Evolutionary conservation across 2,329 filamentous ascomycete species (phyloP), one percentile per base, ranked within the genome.

Genomic region (Thyridium curvatum): DNA sequence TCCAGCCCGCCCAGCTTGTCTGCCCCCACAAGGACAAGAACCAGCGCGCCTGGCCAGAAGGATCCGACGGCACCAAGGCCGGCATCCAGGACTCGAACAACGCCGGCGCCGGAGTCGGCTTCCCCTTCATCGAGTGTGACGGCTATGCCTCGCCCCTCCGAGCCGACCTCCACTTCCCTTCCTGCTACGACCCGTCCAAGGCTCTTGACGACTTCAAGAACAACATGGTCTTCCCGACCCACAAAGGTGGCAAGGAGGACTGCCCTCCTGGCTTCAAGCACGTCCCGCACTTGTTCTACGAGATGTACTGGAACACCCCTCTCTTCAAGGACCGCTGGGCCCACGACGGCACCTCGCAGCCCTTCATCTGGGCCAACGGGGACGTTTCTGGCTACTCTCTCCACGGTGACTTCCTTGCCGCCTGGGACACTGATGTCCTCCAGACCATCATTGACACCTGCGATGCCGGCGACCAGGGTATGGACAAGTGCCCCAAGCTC

Each of bases 401-500:
- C 43, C 84, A 88, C 60, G 82, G 71, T 35, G 84, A 89, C 59
- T 88, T 89, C 63, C 60, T 84, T 47, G 77, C 84, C 45, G 84
- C 76, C 13, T 89, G 85, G 85, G 77, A 88, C 48, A 68, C 74
- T 44, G 58, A 65, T 18, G 69, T 72, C 34, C 77, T 86, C 36
- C 79, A 84, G 59, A 66, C 73, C 44, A 82, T 84, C 46, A 79
- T 86, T 48, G 69, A 84, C 53, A 74, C 66, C 37, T 87, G 85
- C 65, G 66, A 79, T 50, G 74, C 72, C 34, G 72, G 77, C 35
- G 71, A 71, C 41, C 46, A 54, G 7, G 77, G 76, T 36, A 79
- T 86, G 65, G 73, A 82, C 46, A 66, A 72, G 46, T 87, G 82
- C 64, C 68, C 72, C 5, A 68, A 71, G 32, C 68, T 84, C 41